A percentile compares a stretch with the other conserved stretches of the same genome.
Evolutionary conservation across 106 monocot species (phyloP).

Genomic region (Iris macrosiphon): DNA sequence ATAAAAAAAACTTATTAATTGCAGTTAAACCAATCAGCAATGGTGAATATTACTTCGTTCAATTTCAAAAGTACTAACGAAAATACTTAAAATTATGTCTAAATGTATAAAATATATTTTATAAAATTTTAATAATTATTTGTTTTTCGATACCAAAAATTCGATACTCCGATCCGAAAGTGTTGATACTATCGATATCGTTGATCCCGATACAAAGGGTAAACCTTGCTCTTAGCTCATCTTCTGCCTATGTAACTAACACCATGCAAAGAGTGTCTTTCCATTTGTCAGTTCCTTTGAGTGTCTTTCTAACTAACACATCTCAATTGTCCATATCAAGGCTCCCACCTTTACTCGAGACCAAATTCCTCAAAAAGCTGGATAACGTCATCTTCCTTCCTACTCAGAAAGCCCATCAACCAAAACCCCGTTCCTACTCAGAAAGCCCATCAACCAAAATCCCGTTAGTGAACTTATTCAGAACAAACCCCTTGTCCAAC

Average conservation of each 20-base stretch:
- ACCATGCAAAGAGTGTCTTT: conserved; percentile 19
- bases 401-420: conserved; percentile 42
- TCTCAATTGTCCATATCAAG: conserved; percentile 29
- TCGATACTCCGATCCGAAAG: too few relatives aligned
- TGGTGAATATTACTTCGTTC: too few relatives aligned
- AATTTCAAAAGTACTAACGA: too few relatives aligned
- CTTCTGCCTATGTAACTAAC: conserved; percentile 12
- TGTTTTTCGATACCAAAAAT: too few relatives aligned
- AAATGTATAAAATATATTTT: too few relatives aligned
- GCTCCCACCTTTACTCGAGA: conserved; percentile 4
- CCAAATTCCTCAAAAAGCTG: conserved; percentile 18
- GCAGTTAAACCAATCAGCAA: too few relatives aligned
- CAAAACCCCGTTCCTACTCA: conserved; percentile 24
- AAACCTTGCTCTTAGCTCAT: too few relatives aligned
- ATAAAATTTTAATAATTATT: too few relatives aligned
- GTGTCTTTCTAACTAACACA: conserved; percentile 28
- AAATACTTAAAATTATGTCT: too few relatives aligned
- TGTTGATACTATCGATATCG: too few relatives aligned
- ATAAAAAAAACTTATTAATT: too few relatives aligned
- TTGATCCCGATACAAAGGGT: too few relatives aligned
- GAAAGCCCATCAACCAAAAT: conserved; percentile 48
- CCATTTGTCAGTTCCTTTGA: conserved; percentile 11
- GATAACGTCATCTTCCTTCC: conserved; percentile 23
- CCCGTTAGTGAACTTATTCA: conserved; percentile 29
- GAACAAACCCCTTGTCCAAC: conserved; percentile 38